phyloP scores from a whole-genome alignment of 768 basidiomycete genomes.

The Podaxis carcinomalis region DNA sequence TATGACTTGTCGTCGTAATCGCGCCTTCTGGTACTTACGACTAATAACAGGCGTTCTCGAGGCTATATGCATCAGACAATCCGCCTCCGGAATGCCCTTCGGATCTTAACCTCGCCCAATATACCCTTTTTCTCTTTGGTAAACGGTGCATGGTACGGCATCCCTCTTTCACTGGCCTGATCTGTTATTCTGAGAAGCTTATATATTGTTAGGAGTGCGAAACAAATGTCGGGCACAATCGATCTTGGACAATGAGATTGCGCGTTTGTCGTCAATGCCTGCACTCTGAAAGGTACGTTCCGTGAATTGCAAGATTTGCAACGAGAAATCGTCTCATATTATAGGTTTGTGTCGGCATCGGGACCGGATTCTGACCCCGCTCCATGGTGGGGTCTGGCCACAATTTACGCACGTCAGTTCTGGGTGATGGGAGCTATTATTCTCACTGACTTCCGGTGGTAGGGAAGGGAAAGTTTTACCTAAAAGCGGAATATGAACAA shows the following conservation, averaged over 20 bases:
- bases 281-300: background rate
- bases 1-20: no score
- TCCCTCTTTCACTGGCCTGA: no score
- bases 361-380: background rate
- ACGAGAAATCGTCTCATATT: background rate
- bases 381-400: background rate
- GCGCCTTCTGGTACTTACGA: background rate
- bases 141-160: slow-evolving; percentile 4
- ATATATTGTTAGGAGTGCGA: background rate
- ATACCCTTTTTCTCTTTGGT: slow-evolving; percentile 31
- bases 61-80: slow-evolving; percentile 13
- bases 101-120: slow-evolving; percentile 27
- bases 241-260: slow-evolving; percentile 1
- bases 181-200: no score
- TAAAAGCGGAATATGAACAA: background rate
- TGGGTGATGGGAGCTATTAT: background rate
- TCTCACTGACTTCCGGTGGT: background rate
- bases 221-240: background rate
- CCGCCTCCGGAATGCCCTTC: slow-evolving; percentile 23
- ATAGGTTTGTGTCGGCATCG: background rate
- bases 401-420: background rate
- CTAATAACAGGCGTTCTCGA: slow-evolving; percentile 19
- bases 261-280: background rate
- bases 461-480: background rate
- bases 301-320: background rate